Conservation (phyloP, 176 grass and related monocot species). For the Carex kokanica region DNA sequence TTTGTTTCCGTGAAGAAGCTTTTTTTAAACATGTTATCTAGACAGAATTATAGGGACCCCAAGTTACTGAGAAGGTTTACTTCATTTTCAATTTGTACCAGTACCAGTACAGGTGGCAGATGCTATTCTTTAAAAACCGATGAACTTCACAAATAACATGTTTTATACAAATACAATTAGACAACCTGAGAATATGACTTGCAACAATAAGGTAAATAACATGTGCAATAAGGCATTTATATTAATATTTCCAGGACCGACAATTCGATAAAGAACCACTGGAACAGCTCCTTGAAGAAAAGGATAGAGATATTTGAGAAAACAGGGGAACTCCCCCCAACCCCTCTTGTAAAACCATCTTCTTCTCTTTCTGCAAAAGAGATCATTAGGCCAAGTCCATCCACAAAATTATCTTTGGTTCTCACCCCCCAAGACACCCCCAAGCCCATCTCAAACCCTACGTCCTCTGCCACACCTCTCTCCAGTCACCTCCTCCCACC, state of each 20-base stretch:
- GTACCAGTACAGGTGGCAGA: not conserved
- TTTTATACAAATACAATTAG: not conserved
- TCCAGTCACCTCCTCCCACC: conserved; percentile 5
- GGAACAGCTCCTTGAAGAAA: conserved; percentile 99
- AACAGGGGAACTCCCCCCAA: conserved; percentile 24
- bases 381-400: not conserved
- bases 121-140: not conserved
- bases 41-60: not conserved
- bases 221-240: not conserved
- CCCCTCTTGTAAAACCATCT: conserved; percentile 14
- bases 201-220: not conserved
- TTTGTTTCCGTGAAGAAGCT: not conserved
- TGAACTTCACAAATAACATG: not conserved
- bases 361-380: conserved; percentile 11
- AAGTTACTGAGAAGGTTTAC: not conserved
- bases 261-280: conserved; percentile 99
- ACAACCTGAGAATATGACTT: not conserved
- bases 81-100: not conserved
- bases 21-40: not conserved
- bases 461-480: not conserved
- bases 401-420: not conserved
- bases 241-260: conserved; percentile 65
- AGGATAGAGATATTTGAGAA: conserved; percentile 56
- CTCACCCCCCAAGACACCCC: not conserved
- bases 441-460: not conserved